These are phyloP conservation scores for Collariella sp. DNA, from an alignment of 495 filamentous ascomycete genomes.

Conservation along the genomic window DNA sequence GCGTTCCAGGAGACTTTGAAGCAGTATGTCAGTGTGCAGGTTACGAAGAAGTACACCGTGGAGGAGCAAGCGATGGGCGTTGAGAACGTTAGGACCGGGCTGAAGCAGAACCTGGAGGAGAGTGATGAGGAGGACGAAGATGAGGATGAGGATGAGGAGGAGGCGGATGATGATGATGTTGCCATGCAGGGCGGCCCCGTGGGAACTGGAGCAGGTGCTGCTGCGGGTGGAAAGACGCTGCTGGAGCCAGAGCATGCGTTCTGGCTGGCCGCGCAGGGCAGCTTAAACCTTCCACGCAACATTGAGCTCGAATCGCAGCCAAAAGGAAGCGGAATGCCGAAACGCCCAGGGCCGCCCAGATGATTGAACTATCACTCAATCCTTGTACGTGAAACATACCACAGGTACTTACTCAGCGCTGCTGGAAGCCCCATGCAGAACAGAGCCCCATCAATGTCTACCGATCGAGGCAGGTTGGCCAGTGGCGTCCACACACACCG, in stretches of 20 bases:
- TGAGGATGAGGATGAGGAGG: constrained; percentile 51
- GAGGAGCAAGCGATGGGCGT: constrained; percentile 59
- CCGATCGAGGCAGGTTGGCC: too few species aligned
- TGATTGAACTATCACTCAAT: neutral
- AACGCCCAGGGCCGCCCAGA: neutral
- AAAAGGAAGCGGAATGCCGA: neutral
- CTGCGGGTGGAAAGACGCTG: neutral
- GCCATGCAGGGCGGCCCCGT: constrained; percentile 31
- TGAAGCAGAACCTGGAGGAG: constrained; percentile 49
- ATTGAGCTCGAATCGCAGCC: constrained; percentile 18
- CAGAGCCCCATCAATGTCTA: too few species aligned
- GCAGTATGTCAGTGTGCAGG: constrained; percentile 41
- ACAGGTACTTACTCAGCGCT: too few species aligned
- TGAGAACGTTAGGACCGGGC: constrained; percentile 63
- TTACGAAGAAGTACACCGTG: constrained; percentile 49
- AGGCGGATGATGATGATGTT: constrained; percentile 40
- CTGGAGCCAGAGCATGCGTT: constrained; percentile 24
- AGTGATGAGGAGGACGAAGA: constrained; percentile 46
- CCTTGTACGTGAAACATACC: too few species aligned
- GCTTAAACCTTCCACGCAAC: constrained; percentile 23
- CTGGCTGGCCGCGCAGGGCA: constrained; percentile 30
- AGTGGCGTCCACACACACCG: too few species aligned
- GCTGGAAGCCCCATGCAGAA: too few species aligned
- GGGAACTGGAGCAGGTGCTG: constrained; percentile 16
- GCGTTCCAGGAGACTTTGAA: constrained; percentile 29